phyloP scores from a whole-genome alignment of 1,139 yeast genomes.

The Pneumocystis carinii region DNA sequence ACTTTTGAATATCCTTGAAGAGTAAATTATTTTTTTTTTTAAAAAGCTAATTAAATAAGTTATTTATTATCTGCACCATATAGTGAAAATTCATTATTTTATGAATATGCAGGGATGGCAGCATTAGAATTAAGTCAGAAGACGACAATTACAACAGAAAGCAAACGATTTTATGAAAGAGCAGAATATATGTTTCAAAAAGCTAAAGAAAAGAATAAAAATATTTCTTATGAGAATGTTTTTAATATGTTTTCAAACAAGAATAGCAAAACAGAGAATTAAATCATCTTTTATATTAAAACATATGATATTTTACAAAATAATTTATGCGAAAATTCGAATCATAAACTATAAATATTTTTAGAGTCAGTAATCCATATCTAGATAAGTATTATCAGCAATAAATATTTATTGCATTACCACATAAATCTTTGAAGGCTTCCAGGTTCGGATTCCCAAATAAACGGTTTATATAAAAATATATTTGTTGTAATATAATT shows the following conservation, averaged over 20 bases:
- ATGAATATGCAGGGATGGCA: neutral
- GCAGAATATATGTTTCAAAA: neutral
- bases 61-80: neutral
- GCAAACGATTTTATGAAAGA: neutral
- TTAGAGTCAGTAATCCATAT: neutral
- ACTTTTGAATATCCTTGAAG: slow-evolving; percentile 2
- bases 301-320: neutral
- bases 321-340: neutral
- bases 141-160: neutral
- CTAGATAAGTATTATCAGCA: neutral
- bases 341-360: neutral
- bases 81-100: neutral
- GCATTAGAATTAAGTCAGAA: neutral
- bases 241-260: neutral
- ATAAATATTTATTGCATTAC: slow-evolving; percentile 27
- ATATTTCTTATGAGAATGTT: neutral
- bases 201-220: neutral
- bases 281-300: neutral
- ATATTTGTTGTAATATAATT: slow-evolving; percentile 39
- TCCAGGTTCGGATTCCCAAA: slow-evolving; percentile 49
- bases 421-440: slow-evolving; percentile 70
- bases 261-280: neutral
- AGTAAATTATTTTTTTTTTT: slow-evolving; percentile 3
- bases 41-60: neutral
- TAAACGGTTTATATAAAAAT: slow-evolving; percentile 48